Conservation (phyloP, 2,329 filamentous ascomycete species). For the Dactylellina sp. region DNA sequence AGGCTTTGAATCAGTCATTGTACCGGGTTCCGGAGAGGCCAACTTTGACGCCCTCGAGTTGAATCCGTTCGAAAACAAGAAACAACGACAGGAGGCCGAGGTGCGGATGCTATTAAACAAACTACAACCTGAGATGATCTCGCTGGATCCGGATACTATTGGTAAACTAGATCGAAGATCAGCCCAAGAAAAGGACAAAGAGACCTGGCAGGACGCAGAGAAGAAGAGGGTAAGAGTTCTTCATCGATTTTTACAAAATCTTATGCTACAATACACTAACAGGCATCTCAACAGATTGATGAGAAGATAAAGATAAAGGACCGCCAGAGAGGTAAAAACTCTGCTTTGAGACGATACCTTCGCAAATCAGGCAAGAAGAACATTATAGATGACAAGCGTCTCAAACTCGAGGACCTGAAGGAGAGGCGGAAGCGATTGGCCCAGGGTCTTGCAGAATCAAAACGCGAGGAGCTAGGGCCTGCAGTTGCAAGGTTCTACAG, state of each 20-base stretch:
- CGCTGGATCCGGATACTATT: slow-evolving; percentile 89
- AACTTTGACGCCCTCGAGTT: slow-evolving; percentile 94
- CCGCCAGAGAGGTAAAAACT: slow-evolving; percentile 82
- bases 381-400: slow-evolving; percentile 92
- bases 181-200: slow-evolving; percentile 79
- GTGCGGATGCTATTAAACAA: slow-evolving; percentile 93
- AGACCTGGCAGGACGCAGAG: slow-evolving; percentile 82
- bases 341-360: slow-evolving; percentile 85
- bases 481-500: slow-evolving; percentile 86
- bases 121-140: slow-evolving; percentile 95
- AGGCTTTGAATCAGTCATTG: slow-evolving; percentile 88
- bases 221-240: slow-evolving; percentile 46
- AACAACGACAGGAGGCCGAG: slow-evolving; percentile 92
- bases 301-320: slow-evolving; percentile 78
- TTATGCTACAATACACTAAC: too few relatives aligned
- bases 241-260: too few relatives aligned
- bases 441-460: slow-evolving; percentile 67
- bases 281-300: slow-evolving; percentile 66
- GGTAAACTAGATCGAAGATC: slow-evolving; percentile 86
- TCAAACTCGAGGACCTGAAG: slow-evolving; percentile 86
- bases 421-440: slow-evolving; percentile 75
- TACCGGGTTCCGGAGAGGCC: slow-evolving; percentile 94
- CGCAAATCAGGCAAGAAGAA: slow-evolving; percentile 93
- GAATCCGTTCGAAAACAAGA: slow-evolving; percentile 93
- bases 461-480: slow-evolving; percentile 82